Percentiles rank a stretch among this genome's conserved stretches.
Evolutionary conservation across 2,329 filamentous ascomycete genomes (phyloP).

Genomic region (Parascedosporium putredinis): DNA sequence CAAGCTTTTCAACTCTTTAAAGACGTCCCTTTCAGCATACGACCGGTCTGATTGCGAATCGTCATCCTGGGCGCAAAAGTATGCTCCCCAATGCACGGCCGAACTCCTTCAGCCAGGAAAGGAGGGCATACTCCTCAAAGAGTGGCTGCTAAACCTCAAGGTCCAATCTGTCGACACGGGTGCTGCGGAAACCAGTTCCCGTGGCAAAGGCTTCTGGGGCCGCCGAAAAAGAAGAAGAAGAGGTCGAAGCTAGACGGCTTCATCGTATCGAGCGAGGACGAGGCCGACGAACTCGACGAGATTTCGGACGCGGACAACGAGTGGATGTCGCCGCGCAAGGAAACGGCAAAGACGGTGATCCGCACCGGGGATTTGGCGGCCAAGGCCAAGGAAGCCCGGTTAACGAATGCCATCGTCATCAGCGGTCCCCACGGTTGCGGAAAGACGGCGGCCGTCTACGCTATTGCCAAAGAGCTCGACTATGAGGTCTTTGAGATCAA

Average conservation of each 20-base stretch:
- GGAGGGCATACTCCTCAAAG: conserved; percentile 60
- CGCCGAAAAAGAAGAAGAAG: conserved; percentile 53
- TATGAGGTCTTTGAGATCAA: conserved; percentile 97
- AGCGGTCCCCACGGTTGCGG: conserved; percentile 85
- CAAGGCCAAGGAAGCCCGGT: conserved; percentile 34
- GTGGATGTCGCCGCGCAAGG: conserved; percentile 27
- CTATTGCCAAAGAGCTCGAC: conserved; percentile 79
- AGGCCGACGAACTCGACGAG: conserved; percentile 59
- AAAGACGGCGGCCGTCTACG: conserved; percentile 87
- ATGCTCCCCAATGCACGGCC: conserved; percentile 57
- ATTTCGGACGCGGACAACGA: conserved; percentile 50
- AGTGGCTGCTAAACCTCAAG: conserved; percentile 71
- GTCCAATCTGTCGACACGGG: conserved; percentile 67
- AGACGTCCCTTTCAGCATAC: conserved; percentile 60
- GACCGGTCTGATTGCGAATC: conserved; percentile 69
- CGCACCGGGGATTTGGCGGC: conserved; percentile 26
- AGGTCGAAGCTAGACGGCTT: conserved; percentile 72
- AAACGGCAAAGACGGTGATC: conserved; percentile 43
- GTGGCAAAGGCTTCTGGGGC: conserved; percentile 16
- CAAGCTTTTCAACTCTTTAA: conserved; percentile 49
- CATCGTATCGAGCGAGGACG: conserved; percentile 68
- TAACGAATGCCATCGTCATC: conserved; percentile 71
- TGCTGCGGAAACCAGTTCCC: conserved; percentile 21
- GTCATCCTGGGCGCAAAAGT: conserved; percentile 71
- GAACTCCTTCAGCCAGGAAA: conserved; percentile 67